Evolutionary conservation across 2,329 filamentous ascomycete species (phyloP), one percentile per base, ranked within the genome.

Genomic region (Exserohilum turcica): DNA sequence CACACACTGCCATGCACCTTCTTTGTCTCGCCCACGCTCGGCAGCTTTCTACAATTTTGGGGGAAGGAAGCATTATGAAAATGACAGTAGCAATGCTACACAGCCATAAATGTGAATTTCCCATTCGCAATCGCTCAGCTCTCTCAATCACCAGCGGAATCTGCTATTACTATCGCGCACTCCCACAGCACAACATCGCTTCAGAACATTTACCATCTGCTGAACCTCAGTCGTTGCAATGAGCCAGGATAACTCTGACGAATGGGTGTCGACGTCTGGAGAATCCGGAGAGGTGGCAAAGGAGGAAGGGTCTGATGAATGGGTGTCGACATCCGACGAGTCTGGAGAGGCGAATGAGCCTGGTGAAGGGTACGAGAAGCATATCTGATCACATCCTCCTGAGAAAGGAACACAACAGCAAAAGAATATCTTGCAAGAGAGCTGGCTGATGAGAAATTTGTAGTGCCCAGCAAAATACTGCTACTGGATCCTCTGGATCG

Each of bases 211-310:
- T 38, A 37, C 27, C 27, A 32, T 5, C 5, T n/a, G 2, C 24
- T 35, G 13, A 13, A 12, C 10, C 10, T 18, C 27, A 27, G 13
- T 12, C 12, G n/a, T 12, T 16, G 12, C 13, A 7, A 54, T 54
- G 51, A 54, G 46, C 9, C 12, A 50, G 19, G 28, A 36, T 5
- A 10, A 35, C 10, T 50, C 38, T 10, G 46, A 49, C 18, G 45
- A 28, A 21, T 54, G 39, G 51, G 51, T 44, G 9, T 42, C 48
- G 3, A 19, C 28, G 16, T 39, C 51, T 24, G 21, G 19, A 8
- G 15, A 7, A 10, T 50, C 39, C 5, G 19, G n/a, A 21, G 13
- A 27, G 29, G 36, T 10, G 4, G 4, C 10, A 21, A 28, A 15
- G 18, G 33, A 24, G 29, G n/a, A 18, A 24, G 38, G 38, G 21